Percentiles rank a stretch among this genome's conserved stretches.
Evolutionary conservation across 2,329 filamentous ascomycete genomes (phyloP).

Genomic region (Phaeophleospora eucalypticola): DNA sequence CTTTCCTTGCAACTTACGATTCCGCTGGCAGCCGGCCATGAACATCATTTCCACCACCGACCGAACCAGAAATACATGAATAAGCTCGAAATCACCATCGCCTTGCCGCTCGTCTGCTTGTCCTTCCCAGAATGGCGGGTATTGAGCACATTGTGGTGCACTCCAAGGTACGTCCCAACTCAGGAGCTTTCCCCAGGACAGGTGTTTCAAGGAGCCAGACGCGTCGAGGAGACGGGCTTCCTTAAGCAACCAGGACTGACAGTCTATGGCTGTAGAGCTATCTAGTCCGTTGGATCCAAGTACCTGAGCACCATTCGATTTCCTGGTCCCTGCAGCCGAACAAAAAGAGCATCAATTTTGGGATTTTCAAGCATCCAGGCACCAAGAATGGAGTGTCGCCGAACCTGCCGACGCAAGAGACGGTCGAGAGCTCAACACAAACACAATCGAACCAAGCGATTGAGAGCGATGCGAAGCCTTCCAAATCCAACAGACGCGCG

Average conservation of each 20-base stretch:
- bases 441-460: constrained; percentile 33
- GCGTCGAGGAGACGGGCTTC: not conserved
- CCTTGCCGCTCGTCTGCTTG: not conserved
- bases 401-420: constrained; percentile 39
- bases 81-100: not conserved
- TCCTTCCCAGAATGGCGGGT: constrained; percentile 63
- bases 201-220: no score
- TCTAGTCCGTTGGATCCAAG: constrained; percentile 94
- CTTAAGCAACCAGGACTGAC: constrained; percentile 4
- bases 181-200: no score
- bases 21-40: not conserved
- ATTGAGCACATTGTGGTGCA: constrained; percentile 97
- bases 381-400: constrained; percentile 54
- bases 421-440: constrained; percentile 38
- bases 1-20: not conserved
- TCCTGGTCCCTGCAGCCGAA: constrained; percentile 97
- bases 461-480: constrained; percentile 33
- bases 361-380: constrained; percentile 94
- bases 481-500: constrained; percentile 41
- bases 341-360: constrained; percentile 98
- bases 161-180: constrained; percentile 79
- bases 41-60: not conserved
- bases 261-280: constrained; percentile 64
- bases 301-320: constrained; percentile 84
- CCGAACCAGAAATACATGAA: not conserved